Evolutionary conservation across 805 yeast species (phyloP).

Genomic region (Phaffomyces antillensis): DNA sequence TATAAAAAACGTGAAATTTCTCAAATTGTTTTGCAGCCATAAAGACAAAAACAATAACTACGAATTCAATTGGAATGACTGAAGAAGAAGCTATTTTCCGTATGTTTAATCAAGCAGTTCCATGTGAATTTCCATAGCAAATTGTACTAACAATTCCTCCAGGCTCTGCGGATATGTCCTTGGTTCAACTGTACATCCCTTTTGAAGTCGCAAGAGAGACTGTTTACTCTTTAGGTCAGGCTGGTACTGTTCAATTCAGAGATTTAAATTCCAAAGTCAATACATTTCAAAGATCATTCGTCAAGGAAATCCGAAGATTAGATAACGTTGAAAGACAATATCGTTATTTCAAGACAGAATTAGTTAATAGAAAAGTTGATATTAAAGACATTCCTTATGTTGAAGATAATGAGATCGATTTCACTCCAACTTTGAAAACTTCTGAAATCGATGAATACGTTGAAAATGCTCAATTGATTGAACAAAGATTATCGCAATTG

Average conservation of each 20-base stretch:
- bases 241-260: slow-evolving; percentile 82
- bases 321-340: slow-evolving; percentile 87
- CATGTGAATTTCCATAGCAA: not conserved
- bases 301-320: slow-evolving; percentile 74
- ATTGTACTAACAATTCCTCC: slow-evolving; percentile 7
- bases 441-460: slow-evolving; percentile 53
- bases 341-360: slow-evolving; percentile 44
- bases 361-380: slow-evolving; percentile 40
- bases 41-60: not conserved
- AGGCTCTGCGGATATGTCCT: slow-evolving; percentile 95
- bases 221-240: slow-evolving; percentile 77
- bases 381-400: slow-evolving; percentile 22
- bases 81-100: slow-evolving; percentile 36
- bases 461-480: slow-evolving; percentile 61
- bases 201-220: slow-evolving; percentile 85
- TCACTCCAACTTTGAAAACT: slow-evolving; percentile 23
- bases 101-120: slow-evolving; percentile 15
- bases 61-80: not conserved
- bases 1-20: not conserved
- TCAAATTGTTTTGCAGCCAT: not conserved
- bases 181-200: slow-evolving; percentile 88
- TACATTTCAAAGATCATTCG: slow-evolving; percentile 86
- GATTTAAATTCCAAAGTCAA: slow-evolving; percentile 80
- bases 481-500: slow-evolving; percentile 68
- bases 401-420: slow-evolving; percentile 22